phyloP scores from a whole-genome alignment of 1,284 basidiomycete species.

The Mycosarcoma mackinlayi region DNA sequence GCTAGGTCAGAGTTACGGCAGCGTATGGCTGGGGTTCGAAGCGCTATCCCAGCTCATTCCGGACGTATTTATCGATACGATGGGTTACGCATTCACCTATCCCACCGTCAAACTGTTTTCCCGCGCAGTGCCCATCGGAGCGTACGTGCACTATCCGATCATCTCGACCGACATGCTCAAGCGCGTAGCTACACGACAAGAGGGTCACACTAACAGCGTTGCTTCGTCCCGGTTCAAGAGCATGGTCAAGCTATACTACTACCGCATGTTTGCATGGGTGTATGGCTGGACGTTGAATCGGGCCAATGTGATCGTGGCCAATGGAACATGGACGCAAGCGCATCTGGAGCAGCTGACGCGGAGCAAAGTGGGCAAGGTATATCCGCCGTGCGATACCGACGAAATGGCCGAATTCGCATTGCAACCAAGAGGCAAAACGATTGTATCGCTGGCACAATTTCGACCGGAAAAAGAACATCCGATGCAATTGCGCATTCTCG shows the following conservation, averaged over 20 bases:
- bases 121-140: slow-evolving; percentile 78
- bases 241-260: slow-evolving; percentile 82
- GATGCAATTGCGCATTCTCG: slow-evolving; percentile 80
- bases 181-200: slow-evolving; percentile 75
- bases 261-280: slow-evolving; percentile 83
- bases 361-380: slow-evolving; percentile 72
- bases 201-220: slow-evolving; percentile 78
- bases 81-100: slow-evolving; percentile 97
- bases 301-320: slow-evolving; percentile 83
- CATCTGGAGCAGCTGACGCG: slow-evolving; percentile 75
- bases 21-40: slow-evolving; percentile 83
- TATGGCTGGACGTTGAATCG: slow-evolving; percentile 82
- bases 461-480: slow-evolving; percentile 92
- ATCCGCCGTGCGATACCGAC: slow-evolving; percentile 90
- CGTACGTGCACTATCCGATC: slow-evolving; percentile 96
- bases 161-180: slow-evolving; percentile 91
- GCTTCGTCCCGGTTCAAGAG: slow-evolving; percentile 71
- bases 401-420: slow-evolving; percentile 78
- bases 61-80: slow-evolving; percentile 93
- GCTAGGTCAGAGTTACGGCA: slow-evolving; percentile 88
- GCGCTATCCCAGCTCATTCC: slow-evolving; percentile 79
- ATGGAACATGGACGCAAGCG: slow-evolving; percentile 91
- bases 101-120: slow-evolving; percentile 77
- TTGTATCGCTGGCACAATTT: slow-evolving; percentile 77
- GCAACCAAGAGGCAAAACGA: slow-evolving; percentile 61